These are phyloP conservation scores for Ophiostoma tasmaniense DNA, from an alignment of 2,329 filamentous ascomycete genomes.

Conservation along the genomic window DNA sequence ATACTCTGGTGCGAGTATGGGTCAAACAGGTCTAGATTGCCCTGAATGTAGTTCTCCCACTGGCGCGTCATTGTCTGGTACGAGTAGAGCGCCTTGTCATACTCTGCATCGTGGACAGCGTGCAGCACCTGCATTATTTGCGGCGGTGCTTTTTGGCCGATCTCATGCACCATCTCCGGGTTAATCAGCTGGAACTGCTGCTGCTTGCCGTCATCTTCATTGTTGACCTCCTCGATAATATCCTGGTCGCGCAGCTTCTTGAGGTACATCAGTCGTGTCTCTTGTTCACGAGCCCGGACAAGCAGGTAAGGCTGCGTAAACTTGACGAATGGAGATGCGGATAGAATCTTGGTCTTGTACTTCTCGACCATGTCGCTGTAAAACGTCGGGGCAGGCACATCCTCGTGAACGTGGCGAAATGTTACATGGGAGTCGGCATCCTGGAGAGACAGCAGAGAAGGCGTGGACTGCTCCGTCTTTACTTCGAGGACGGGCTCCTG, in stretches of 20 bases:
- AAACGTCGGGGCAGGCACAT: conserved; percentile 78
- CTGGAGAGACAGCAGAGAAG: conserved; percentile 28
- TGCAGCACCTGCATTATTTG: conserved; percentile 91
- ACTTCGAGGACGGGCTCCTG: neutral
- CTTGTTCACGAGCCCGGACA: conserved; percentile 85
- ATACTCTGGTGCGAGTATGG: conserved; percentile 96
- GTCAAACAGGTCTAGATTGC: conserved; percentile 82
- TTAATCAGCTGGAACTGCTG: conserved; percentile 84
- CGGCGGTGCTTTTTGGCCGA: conserved; percentile 68
- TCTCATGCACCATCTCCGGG: conserved; percentile 87
- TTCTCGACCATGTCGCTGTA: conserved; percentile 94
- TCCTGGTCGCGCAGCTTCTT: conserved; percentile 75
- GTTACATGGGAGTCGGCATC: conserved; percentile 36
- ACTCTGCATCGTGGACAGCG: conserved; percentile 92
- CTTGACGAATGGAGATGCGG: conserved; percentile 90
- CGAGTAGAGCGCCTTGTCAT: conserved; percentile 87
- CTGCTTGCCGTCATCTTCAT: conserved; percentile 55
- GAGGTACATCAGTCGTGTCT: conserved; percentile 72
- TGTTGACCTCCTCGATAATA: conserved; percentile 38
- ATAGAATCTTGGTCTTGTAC: conserved; percentile 85
- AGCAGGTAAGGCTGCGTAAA: conserved; percentile 90
- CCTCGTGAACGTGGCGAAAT: conserved; percentile 60
- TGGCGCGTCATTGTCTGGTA: conserved; percentile 91
- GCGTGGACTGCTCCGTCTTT: neutral
- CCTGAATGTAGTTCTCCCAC: conserved; percentile 91